Evolutionary conservation across 306 rosid species (phyloP), one percentile per base, ranked within the genome.

Genomic region (Lathyrus oleraceus): DNA sequence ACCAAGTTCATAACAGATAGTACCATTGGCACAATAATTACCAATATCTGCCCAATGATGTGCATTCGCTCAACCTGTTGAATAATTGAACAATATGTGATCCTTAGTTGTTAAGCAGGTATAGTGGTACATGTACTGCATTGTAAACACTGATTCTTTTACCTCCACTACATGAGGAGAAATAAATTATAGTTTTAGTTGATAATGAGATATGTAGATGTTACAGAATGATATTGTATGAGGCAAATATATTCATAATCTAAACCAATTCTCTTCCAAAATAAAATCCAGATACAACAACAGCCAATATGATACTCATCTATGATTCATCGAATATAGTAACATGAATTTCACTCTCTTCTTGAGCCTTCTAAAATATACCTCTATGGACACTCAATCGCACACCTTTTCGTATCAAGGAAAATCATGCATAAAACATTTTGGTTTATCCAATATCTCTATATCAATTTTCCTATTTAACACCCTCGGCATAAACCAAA

Each of bases 31-130:
- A 91, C 96, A 66, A 76, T 75, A 12, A 83, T 28, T 27, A 87
- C 89, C 67, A 91, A 66, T 35, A 82, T 25, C 44, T 38, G 72
- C 30, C 97, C 97, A 14, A 78, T 69, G 5, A 45, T n/a, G 15
- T 87, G 89, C 85, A 91, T 81, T 65, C 81, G 81, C 72, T 76
- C 71, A 10, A 91, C 92, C 97, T 91, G 87, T 80, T 51, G 16
- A 54, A 9, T 27, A 44, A 43, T 54, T 17, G 19, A 57, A 56
- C 28, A 57, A 56, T 8, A 51, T 52, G 39, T 43, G 42, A 30
- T 60, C 4, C 52, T 56, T 23, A 56, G 38, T 56, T 53, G 32
- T 21, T 56, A 56, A 25, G 38, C 38, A 56, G 10, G 9, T 2
- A 20, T 51, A 8, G n/a, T 51, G 30, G 59, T 54, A 54, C 19